Conservation (phyloP, 495 filamentous ascomycete genomes). For the Halenospora varia region DNA sequence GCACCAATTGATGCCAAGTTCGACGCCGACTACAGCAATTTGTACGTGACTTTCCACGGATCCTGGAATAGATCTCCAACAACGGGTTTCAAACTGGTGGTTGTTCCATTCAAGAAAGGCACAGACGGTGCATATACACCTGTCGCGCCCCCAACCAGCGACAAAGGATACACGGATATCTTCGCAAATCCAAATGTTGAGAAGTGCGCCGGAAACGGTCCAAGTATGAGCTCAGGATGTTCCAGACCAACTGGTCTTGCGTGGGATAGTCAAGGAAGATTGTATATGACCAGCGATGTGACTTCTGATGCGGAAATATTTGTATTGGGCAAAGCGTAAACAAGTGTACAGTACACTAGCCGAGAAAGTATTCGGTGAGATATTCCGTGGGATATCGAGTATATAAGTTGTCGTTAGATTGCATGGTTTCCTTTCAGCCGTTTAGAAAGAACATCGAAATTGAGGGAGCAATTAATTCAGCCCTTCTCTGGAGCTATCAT, state of each 20-base stretch:
- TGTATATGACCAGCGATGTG: constrained; percentile 54
- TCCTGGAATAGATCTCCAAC: constrained; percentile 52
- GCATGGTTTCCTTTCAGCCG: too few relatives aligned
- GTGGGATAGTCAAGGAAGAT: constrained; percentile 40
- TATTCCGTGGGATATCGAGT: too few relatives aligned
- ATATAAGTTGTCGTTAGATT: too few relatives aligned
- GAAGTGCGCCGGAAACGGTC: constrained; percentile 32
- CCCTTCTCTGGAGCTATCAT: too few relatives aligned
- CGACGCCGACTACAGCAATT: constrained; percentile 25
- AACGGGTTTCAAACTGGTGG: constrained; percentile 47
- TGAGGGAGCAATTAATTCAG: too few relatives aligned
- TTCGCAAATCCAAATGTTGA: constrained; percentile 41
- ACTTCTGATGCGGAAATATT: constrained; percentile 58
- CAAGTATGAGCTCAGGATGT: constrained; percentile 31
- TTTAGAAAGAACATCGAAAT: too few relatives aligned
- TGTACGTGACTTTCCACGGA: constrained; percentile 50
- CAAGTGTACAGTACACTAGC: too few relatives aligned
- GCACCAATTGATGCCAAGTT: constrained; percentile 60
- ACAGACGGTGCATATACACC: constrained; percentile 31
- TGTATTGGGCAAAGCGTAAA: constrained; percentile 31
- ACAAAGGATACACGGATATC: constrained; percentile 39
- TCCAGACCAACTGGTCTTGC: constrained; percentile 53
- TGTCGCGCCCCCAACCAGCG: constrained; percentile 32
- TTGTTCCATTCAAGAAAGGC: constrained; percentile 33
- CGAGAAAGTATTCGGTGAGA: too few relatives aligned